Evolutionary conservation across 2,329 filamentous ascomycete genomes (phyloP).

Genomic region (Aspergillus sp.): DNA sequence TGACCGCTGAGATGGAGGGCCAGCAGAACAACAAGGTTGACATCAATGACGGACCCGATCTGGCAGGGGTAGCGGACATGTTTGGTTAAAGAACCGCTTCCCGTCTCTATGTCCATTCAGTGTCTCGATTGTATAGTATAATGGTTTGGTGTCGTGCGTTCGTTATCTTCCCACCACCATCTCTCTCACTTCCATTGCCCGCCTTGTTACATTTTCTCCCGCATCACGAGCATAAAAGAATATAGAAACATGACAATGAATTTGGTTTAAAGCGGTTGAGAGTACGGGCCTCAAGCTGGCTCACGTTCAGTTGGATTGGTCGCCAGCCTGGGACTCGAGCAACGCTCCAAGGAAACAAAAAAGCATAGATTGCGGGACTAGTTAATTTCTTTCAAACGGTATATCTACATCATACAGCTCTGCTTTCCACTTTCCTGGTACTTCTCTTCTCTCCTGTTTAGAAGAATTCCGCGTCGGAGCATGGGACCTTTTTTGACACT

Average conservation of each 20-base stretch:
- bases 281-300: neutral
- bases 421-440: constrained; percentile 7
- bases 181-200: neutral
- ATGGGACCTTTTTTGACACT: constrained; percentile 3
- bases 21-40: constrained; percentile 42
- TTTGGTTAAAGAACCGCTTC: constrained; percentile 40
- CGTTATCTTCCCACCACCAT: neutral
- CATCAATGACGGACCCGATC: constrained; percentile 50
- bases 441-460: constrained; percentile 1
- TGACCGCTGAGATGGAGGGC: constrained; percentile 46
- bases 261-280: neutral
- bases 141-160: constrained; percentile 2
- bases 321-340: neutral
- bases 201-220: neutral
- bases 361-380: constrained; percentile 24
- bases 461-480: constrained; percentile 1
- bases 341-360: constrained; percentile 5
- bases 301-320: neutral
- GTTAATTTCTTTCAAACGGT: constrained; percentile 28
- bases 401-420: constrained; percentile 35
- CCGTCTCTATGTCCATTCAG: neutral
- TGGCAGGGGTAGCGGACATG: constrained; percentile 55
- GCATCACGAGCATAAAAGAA: neutral
- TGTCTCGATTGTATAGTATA: constrained; percentile 18
- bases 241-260: constrained; percentile 1